Base-by-base conservation (phyloP, 169 alveolate species). In the Babesia ovis region DNA sequence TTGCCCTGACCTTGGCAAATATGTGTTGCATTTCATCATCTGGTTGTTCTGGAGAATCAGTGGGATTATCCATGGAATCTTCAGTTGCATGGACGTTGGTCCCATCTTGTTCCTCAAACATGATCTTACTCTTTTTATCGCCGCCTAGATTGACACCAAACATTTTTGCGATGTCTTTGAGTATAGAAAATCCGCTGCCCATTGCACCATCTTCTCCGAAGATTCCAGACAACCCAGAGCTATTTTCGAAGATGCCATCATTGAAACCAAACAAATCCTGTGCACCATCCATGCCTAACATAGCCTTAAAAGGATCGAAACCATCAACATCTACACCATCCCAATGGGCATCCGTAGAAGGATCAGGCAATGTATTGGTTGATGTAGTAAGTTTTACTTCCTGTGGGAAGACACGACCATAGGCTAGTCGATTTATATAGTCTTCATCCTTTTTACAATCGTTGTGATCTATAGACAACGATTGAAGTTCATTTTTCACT, bases 121-220 rank as follows among this genome's bases (percentile, higher is more conserved):
- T 54, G 0, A 64, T 45, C 34, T 34, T 45, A 32, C 42, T n/a
- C 20, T 64, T 64, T 31, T 31, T 42, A 29, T 29, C 39, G 11
- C 25, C 31, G 0, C 50, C 74, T 1, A 64, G 16, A 42, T 64
- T 31, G 5, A 77, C 58, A 3, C 86, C 86, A 27, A 77, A 64
- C 86, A 77, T 66, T 22, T 71, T 45, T 29, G 82, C 82, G 42
- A 77, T 6, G 51, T 77, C 86, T 43, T 77, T 77, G 27, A 77
- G 66, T 12, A 77, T 37, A 8, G 86, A 77, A 51, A 77, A 34
- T 2, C 86, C 67, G 14, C 72, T 48, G 4, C 32, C 75, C 23
- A 68, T 27, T 5, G 51, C 8, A n/a, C 48, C 60, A 14, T 50
- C 74, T 31, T 50, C 74, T 22, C 25, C 74, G 62, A 64, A 48